phyloP scores from a whole-genome alignment of 2,329 filamentous ascomycete genomes.

The Boeremia exigua region DNA sequence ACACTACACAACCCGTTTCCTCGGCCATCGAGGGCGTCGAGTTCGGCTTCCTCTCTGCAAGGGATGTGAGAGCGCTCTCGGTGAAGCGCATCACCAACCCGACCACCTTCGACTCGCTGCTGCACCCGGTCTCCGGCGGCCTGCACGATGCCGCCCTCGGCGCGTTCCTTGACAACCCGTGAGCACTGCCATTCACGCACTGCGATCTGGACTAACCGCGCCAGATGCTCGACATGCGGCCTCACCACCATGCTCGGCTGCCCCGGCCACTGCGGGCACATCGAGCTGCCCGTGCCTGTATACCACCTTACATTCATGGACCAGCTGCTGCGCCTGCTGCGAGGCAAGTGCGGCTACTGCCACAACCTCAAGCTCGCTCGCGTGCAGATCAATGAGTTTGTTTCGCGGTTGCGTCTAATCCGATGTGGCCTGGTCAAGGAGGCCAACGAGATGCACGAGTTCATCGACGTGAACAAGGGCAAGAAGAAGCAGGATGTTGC shows the following conservation, averaged over 20 bases:
- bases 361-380: conserved; percentile 82
- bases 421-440: conserved; percentile 82
- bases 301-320: conserved; percentile 98
- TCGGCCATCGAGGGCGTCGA: conserved; percentile 86
- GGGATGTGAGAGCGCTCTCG: conserved; percentile 87
- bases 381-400: conserved; percentile 76
- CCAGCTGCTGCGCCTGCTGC: conserved; percentile 82
- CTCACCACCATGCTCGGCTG: conserved; percentile 76
- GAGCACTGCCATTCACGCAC: neutral
- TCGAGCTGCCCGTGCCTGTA: conserved; percentile 89
- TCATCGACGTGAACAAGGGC: conserved; percentile 51
- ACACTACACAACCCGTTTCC: conserved; percentile 73
- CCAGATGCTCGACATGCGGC: conserved; percentile 78
- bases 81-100: conserved; percentile 94
- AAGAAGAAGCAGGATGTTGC: conserved; percentile 49
- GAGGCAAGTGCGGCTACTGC: conserved; percentile 90
- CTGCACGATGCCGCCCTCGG: conserved; percentile 92
- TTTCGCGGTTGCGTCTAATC: conserved; percentile 84
- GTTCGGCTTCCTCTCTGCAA: conserved; percentile 81
- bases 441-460: conserved; percentile 58
- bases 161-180: conserved; percentile 84
- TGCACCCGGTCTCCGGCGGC: conserved; percentile 88
- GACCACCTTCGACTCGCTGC: conserved; percentile 88
- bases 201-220: neutral
- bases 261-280: conserved; percentile 92